These are phyloP conservation scores for Trifolium repens DNA, from an alignment of 306 rosid genomes.

Conservation along the genomic window DNA sequence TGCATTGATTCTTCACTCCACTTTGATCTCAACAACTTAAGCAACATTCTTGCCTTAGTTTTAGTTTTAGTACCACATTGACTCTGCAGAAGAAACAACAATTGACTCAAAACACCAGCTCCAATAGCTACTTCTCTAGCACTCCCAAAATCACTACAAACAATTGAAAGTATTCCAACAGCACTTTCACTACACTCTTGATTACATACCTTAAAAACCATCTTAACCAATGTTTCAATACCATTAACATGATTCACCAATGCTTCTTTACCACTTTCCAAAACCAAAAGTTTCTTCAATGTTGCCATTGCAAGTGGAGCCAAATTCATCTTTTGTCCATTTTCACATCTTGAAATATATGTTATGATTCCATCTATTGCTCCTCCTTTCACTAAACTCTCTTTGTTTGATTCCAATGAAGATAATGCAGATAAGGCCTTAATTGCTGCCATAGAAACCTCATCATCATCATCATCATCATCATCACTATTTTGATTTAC, in stretches of 20 bases:
- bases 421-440: constrained; percentile 67
- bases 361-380: constrained; percentile 60
- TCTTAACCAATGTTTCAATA: constrained; percentile 60
- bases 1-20: constrained; percentile 58
- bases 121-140: constrained; percentile 83
- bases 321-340: constrained; percentile 41
- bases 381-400: constrained; percentile 60
- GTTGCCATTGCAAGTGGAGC: constrained; percentile 58
- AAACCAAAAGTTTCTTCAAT: constrained; percentile 64
- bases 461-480: too few relatives aligned
- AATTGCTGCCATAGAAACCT: constrained; percentile 62
- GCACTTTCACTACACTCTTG: constrained; percentile 81
- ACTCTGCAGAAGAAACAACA: constrained; percentile 83
- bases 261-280: constrained; percentile 63
- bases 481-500: constrained; percentile 38
- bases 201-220: constrained; percentile 73
- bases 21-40: constrained; percentile 80
- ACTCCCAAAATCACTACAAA: constrained; percentile 58
- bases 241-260: constrained; percentile 55
- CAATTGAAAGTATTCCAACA: constrained; percentile 58
- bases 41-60: constrained; percentile 81
- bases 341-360: constrained; percentile 54
- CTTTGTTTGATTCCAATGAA: constrained; percentile 52
- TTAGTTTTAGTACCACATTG: constrained; percentile 72
- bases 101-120: constrained; percentile 76